A percentile compares a stretch with the other conserved stretches of the same genome.
Evolutionary conservation across 169 alveolate species (phyloP).

Genomic region (Blepharisma undulans): DNA sequence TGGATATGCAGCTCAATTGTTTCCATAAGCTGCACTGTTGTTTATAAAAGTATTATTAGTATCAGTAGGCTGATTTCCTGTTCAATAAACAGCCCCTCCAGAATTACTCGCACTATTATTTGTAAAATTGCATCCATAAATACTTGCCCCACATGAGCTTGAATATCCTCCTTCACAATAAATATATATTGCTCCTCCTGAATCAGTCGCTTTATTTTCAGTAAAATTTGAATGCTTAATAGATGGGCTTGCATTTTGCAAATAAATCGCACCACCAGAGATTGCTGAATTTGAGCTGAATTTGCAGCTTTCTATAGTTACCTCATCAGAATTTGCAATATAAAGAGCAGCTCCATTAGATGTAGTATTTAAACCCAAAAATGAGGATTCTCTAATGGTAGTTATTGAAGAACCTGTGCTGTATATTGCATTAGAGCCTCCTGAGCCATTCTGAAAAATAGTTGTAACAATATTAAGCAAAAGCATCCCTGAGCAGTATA

Average conservation of each 20-base stretch:
- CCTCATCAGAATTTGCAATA: background rate
- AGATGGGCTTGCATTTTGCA: background rate
- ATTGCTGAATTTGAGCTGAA: background rate
- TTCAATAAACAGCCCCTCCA: conserved; percentile 9
- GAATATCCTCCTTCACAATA: background rate
- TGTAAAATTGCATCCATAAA: background rate
- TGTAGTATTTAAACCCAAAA: background rate
- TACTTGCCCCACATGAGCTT: background rate
- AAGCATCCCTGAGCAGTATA: background rate
- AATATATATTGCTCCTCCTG: background rate
- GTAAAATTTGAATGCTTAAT: background rate
- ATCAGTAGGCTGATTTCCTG: background rate
- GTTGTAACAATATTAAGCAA: background rate
- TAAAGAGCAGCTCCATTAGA: background rate
- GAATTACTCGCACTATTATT: background rate
- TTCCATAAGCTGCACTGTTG: conserved; percentile 12
- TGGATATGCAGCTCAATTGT: conserved; percentile 19
- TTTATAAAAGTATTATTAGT: background rate
- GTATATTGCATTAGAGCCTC: background rate
- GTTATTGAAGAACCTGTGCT: background rate
- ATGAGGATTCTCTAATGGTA: background rate
- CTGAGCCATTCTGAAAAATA: background rate
- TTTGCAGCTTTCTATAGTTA: background rate
- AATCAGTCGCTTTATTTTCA: background rate
- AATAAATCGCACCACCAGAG: conserved; percentile 1